Evolutionary conservation across 2,329 filamentous ascomycete species (phyloP).

Genomic region (Apiospora hydei): DNA sequence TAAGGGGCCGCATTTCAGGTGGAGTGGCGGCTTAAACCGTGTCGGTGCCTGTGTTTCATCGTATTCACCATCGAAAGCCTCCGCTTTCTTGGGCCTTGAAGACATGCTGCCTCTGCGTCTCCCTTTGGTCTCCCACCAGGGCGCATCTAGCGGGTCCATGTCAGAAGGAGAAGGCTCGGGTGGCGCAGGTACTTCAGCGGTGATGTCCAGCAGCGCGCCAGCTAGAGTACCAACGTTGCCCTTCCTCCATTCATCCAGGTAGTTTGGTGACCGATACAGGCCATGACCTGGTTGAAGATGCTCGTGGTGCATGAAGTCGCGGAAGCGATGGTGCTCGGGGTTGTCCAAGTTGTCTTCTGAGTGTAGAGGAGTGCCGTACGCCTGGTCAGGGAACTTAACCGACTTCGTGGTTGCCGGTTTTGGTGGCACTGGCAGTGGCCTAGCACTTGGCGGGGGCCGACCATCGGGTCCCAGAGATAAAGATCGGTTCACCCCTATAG

Average conservation of each 20-base stretch:
- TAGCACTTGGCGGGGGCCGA: background rate
- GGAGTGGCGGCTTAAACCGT: constrained; percentile 82
- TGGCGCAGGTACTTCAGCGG: constrained; percentile 41
- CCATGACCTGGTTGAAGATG: constrained; percentile 56
- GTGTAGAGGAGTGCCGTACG: constrained; percentile 32
- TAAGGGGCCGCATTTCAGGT: constrained; percentile 88
- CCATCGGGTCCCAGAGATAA: constrained; percentile 33
- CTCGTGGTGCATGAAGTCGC: constrained; percentile 38
- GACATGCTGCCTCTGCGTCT: constrained; percentile 55
- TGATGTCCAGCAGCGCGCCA: constrained; percentile 66
- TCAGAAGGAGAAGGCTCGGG: constrained; percentile 36
- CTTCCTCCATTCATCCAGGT: constrained; percentile 77
- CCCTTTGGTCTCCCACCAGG: constrained; percentile 79
- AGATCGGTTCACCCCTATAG: constrained; percentile 35
- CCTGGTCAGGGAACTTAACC: constrained; percentile 41
- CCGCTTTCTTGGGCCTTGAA: constrained; percentile 61
- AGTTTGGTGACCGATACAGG: constrained; percentile 64
- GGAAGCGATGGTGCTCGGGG: constrained; percentile 35
- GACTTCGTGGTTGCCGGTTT: constrained; percentile 35
- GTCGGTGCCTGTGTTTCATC: constrained; percentile 70
- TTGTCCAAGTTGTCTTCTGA: constrained; percentile 35
- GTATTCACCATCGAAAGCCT: constrained; percentile 72
- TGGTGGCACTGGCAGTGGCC: background rate
- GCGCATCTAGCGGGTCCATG: constrained; percentile 56
- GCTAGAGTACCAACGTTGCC: constrained; percentile 68